These are phyloP conservation scores for Hypericum perforatum DNA, from an alignment of 345 rosid species.

Conservation along the genomic window DNA sequence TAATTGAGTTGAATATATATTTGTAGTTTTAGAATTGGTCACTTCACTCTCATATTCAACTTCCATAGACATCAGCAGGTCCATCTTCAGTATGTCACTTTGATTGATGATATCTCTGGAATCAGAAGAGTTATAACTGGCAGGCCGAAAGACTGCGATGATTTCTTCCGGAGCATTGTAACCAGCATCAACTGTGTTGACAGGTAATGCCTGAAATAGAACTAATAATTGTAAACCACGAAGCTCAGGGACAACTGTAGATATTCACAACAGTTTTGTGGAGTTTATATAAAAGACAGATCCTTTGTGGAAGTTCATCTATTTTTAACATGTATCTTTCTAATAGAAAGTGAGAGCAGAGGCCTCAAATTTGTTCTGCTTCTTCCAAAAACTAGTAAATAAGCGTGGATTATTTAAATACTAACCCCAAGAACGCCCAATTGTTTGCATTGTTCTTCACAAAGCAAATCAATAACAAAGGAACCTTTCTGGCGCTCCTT, in stretches of 20 bases:
- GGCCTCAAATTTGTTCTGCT: background rate
- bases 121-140: constrained; percentile 25
- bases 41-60: constrained; percentile 21
- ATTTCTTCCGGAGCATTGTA: constrained; percentile 35
- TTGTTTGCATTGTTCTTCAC: constrained; percentile 31
- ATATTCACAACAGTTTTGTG: too few species aligned
- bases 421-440: constrained; percentile 53
- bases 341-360: background rate
- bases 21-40: constrained; percentile 13
- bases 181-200: constrained; percentile 35
- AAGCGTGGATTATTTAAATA: background rate
- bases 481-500: constrained; percentile 43
- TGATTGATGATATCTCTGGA: constrained; percentile 39
- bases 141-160: constrained; percentile 65
- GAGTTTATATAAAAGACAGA: too few species aligned
- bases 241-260: too few species aligned
- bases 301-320: background rate
- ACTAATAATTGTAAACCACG: too few species aligned
- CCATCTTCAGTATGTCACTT: constrained; percentile 35
- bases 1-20: constrained; percentile 17
- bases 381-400: background rate
- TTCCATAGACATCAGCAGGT: constrained; percentile 39
- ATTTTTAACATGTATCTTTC: background rate
- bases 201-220: constrained; percentile 44
- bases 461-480: constrained; percentile 49